phyloP scores from a whole-genome alignment of 2,329 filamentous ascomycete genomes.

The Ilyonectria robusta region DNA sequence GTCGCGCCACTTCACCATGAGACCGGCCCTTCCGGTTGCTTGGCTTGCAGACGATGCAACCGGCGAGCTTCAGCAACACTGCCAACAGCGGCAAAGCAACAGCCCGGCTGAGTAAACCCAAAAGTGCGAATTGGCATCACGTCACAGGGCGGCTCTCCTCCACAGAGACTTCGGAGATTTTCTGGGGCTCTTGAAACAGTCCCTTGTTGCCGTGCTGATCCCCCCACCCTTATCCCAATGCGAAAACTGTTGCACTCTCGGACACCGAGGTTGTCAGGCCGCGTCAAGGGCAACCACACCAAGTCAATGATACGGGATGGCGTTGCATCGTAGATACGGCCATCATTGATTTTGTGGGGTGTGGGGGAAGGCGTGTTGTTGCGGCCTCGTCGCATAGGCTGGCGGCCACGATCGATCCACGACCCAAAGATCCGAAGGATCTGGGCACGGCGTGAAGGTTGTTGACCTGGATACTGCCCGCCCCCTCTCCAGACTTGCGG shows the following conservation, averaged over 20 bases:
- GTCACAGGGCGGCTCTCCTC: slow-evolving; percentile 1
- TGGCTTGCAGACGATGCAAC: not conserved
- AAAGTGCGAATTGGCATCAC: not conserved
- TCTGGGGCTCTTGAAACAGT: not conserved
- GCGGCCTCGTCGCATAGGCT: slow-evolving; percentile 14
- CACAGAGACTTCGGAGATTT: not conserved
- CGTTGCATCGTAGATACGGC: slow-evolving; percentile 22
- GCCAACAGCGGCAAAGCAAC: not conserved
- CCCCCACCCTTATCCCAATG: not conserved
- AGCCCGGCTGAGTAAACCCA: not conserved
- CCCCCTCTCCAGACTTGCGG: slow-evolving; percentile 15
- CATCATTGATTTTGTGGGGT: slow-evolving; percentile 12
- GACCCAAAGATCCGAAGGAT: slow-evolving; percentile 15
- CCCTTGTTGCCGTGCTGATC: not conserved
- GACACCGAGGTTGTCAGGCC: slow-evolving; percentile 8
- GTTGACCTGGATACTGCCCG: not conserved
- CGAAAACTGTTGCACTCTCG: not conserved
- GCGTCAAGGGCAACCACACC: slow-evolving; percentile 29
- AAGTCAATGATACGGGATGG: slow-evolving; percentile 10
- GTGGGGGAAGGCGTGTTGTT: slow-evolving; percentile 18
- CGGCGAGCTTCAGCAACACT: not conserved
- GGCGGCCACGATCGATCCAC: slow-evolving; percentile 24
- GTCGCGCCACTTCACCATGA: slow-evolving; percentile 11
- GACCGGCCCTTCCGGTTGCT: slow-evolving; percentile 12
- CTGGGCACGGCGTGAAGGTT: slow-evolving; percentile 18